These are phyloP conservation scores for Cryptosporidium bovis DNA, from an alignment of 169 alveolate species.

Conservation along the genomic window DNA sequence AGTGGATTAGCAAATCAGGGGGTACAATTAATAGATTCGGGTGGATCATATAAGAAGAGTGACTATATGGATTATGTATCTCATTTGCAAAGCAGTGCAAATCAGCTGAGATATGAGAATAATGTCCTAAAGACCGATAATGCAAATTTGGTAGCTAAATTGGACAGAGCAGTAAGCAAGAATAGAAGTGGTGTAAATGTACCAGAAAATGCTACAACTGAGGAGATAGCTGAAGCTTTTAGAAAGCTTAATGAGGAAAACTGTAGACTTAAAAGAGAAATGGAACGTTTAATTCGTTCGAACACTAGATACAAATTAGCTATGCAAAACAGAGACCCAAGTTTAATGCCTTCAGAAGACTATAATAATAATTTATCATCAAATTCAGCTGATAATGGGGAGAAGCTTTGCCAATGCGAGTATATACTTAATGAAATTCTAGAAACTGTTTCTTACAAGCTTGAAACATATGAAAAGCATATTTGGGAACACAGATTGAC, in stretches of 20 bases:
- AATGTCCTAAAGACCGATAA: conserved; percentile 56
- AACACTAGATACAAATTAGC: conserved; percentile 61
- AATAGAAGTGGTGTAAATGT: conserved; percentile 68
- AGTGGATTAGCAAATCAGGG: conserved; percentile 8
- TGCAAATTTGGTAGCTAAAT: conserved; percentile 41
- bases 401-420: conserved; percentile 44
- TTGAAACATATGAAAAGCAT: conserved; percentile 71
- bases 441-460: conserved; percentile 60
- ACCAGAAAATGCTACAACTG: conserved; percentile 70
- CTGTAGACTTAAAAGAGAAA: conserved; percentile 47
- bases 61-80: conserved; percentile 50
- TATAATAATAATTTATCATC: neutral
- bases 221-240: conserved; percentile 61
- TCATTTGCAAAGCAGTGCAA: conserved; percentile 56
- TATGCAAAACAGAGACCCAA: conserved; percentile 71
- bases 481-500: conserved; percentile 70
- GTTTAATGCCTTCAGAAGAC: conserved; percentile 38
- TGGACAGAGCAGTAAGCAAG: conserved; percentile 57
- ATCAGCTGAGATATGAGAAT: conserved; percentile 49
- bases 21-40: conserved; percentile 55
- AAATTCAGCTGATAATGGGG: neutral
- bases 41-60: neutral
- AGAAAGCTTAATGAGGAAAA: conserved; percentile 39
- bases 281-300: conserved; percentile 66
- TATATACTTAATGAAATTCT: conserved; percentile 58